phyloP scores from a whole-genome alignment of 2,329 filamentous ascomycete species.

The Aureobasidium leucospermi region DNA sequence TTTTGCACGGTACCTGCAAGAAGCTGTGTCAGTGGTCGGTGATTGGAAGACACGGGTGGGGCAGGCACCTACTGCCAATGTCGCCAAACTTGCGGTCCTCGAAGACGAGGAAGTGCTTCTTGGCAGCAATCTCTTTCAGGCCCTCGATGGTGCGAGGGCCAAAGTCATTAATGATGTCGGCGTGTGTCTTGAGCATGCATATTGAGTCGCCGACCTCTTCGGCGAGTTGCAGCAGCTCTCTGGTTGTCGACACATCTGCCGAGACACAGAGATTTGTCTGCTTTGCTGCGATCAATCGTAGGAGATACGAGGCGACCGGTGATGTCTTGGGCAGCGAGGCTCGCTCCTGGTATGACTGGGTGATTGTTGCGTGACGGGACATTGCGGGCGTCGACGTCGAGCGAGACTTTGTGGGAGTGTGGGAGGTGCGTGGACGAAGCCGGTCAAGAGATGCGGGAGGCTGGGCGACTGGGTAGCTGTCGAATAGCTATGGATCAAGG shows the following conservation, averaged over 20 bases:
- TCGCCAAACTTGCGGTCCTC: constrained; percentile 51
- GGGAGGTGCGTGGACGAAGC: background rate
- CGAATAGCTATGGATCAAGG: background rate
- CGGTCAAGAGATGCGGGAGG: background rate
- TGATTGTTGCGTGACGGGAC: constrained; percentile 32
- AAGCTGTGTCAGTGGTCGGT: background rate
- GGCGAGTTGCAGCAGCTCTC: constrained; percentile 48
- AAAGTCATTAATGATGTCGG: constrained; percentile 56
- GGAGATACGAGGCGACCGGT: constrained; percentile 41
- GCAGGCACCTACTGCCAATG: constrained; percentile 42
- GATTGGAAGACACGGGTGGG: background rate
- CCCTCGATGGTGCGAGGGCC: constrained; percentile 46
- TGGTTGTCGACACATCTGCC: constrained; percentile 50
- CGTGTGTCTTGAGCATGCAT: constrained; percentile 54
- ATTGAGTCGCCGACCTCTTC: constrained; percentile 54
- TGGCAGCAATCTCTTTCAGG: constrained; percentile 40
- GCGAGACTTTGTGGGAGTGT: background rate
- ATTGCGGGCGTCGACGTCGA: background rate
- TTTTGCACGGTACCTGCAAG: constrained; percentile 45
- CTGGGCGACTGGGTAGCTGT: background rate
- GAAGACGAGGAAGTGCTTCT: constrained; percentile 47
- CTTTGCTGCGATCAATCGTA: constrained; percentile 44
- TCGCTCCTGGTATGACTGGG: constrained; percentile 39
- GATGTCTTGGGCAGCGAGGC: constrained; percentile 35
- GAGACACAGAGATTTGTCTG: constrained; percentile 48